Evolutionary conservation across 1,284 basidiomycete species (phyloP).

Genomic region (Malassezia arunalokei): DNA sequence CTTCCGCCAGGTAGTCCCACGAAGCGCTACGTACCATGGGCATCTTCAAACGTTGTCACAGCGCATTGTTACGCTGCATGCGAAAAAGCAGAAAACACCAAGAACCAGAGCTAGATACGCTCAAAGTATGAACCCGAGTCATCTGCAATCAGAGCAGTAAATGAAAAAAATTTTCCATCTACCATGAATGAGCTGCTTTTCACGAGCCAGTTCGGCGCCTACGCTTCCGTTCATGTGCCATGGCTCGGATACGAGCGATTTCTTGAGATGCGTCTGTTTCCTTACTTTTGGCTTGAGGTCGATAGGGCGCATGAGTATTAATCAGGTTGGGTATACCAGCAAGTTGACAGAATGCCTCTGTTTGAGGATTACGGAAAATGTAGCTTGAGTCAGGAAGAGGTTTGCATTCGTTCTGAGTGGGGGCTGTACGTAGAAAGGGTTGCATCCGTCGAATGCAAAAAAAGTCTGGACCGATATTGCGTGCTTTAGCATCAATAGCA

Average conservation of each 20-base stretch:
- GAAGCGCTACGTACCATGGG: too few species aligned
- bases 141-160: too few species aligned
- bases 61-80: too few species aligned
- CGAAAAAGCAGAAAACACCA: too few species aligned
- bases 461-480: background rate
- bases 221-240: slow-evolving; percentile 4
- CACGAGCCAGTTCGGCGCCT: background rate
- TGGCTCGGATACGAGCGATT: background rate
- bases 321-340: slow-evolving; percentile 69
- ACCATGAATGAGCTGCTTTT: too few species aligned
- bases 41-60: too few species aligned
- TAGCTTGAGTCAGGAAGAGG: slow-evolving; percentile 27
- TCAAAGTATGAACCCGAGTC: too few species aligned
- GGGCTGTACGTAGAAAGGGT: slow-evolving; percentile 30
- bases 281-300: background rate
- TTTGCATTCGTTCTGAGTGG: slow-evolving; percentile 42
- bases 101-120: too few species aligned
- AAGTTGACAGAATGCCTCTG: slow-evolving; percentile 69
- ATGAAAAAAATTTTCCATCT: too few species aligned
- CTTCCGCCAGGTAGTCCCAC: too few species aligned
- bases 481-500: background rate
- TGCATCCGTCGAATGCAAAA: slow-evolving; percentile 23
- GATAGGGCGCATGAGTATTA: slow-evolving; percentile 49
- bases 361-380: slow-evolving; percentile 81
- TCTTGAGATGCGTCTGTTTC: background rate